Evolutionary conservation across 768 basidiomycete species (phyloP), one percentile per base, ranked within the genome.

Genomic region (Mycena albidolilacea): DNA sequence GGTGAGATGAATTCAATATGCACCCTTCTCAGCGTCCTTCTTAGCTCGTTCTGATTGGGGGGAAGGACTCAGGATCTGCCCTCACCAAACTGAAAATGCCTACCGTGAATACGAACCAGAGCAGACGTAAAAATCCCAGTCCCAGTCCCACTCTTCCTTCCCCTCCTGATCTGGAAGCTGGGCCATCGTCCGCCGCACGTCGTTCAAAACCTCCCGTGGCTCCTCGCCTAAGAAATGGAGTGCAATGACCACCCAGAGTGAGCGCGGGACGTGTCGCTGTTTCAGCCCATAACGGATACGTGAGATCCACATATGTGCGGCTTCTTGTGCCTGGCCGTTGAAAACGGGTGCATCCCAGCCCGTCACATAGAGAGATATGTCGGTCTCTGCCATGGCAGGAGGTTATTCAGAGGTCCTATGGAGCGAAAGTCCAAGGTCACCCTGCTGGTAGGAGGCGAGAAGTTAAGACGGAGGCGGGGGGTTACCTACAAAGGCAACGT

Each of bases 311-410:
- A 64, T 23, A 12, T 64, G 43, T 7, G 50, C 23, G 44, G 50
- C 46, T 11, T 64, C 62, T 21, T 64, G 14, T 15, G 62, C 11
- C 30, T 15, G 30, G 39, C n/a, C 62, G 23, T 50, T 48, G 43
- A 64, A 64, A 7, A 35, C 50, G 23, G n/a, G 43, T 5, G 44
- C 11, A 1, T 64, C 50, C 62, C 62, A 48, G 23, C 30, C 62
- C 10, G 9, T 48, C 5, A 64, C 46, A 46, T 35, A 35, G 17
- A 14, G 21, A 48, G 46, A 14, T 21, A 64, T 48, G 62, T 64
- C 44, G 43, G 46, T 14, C 62, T 48, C 46, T 46, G 62, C 30
- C 62, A 64, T 64, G 64, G 52, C 12, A n/a, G 48, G 17, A 21
- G n/a, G 48, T 1, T 30, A 30, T 30, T 30, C 30, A 30, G 30